phyloP scores from a whole-genome alignment of 371 early-diverging fungal genomes.

The Zychaea mexicana region DNA sequence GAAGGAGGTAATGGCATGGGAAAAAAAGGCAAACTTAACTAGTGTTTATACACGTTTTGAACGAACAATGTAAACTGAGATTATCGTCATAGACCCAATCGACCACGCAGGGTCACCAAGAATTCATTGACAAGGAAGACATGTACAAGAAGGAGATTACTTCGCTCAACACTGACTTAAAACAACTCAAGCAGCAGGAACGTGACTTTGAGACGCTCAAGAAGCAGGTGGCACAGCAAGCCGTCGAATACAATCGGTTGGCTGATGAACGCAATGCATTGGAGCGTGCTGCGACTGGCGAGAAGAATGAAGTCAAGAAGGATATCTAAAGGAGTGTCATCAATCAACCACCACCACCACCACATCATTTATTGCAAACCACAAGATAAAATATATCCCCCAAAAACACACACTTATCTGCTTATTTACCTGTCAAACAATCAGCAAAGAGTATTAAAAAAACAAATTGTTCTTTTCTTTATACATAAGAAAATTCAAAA shows the following conservation, averaged over 20 bases:
- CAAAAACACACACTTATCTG: too few relatives aligned
- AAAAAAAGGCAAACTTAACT: not conserved
- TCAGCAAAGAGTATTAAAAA: too few relatives aligned
- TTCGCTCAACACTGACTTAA: conserved; percentile 44
- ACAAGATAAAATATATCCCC: too few relatives aligned
- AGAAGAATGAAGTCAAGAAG: conserved; percentile 23
- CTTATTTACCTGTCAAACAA: too few relatives aligned
- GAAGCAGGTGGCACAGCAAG: conserved; percentile 73
- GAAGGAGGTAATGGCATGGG: conserved; percentile 42
- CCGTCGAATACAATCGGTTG: conserved; percentile 76
- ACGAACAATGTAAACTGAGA: too few relatives aligned
- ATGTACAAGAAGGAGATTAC: conserved; percentile 33
- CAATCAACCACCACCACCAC: not conserved
- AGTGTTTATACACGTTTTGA: not conserved
- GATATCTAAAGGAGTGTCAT: conserved; percentile 15
- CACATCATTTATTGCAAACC: not conserved
- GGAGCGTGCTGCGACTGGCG: conserved; percentile 35
- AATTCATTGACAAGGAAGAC: conserved; percentile 35
- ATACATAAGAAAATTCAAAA: not conserved
- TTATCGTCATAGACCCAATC: conserved; percentile 9
- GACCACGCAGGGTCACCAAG: conserved; percentile 28
- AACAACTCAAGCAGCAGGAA: conserved; percentile 55
- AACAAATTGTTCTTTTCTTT: not conserved
- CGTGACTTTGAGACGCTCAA: conserved; percentile 74
- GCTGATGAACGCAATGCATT: conserved; percentile 69